These are phyloP conservation scores for Hyphopichia pseudoburtonii DNA, from an alignment of 1,139 yeast genomes.

Conservation along the genomic window DNA sequence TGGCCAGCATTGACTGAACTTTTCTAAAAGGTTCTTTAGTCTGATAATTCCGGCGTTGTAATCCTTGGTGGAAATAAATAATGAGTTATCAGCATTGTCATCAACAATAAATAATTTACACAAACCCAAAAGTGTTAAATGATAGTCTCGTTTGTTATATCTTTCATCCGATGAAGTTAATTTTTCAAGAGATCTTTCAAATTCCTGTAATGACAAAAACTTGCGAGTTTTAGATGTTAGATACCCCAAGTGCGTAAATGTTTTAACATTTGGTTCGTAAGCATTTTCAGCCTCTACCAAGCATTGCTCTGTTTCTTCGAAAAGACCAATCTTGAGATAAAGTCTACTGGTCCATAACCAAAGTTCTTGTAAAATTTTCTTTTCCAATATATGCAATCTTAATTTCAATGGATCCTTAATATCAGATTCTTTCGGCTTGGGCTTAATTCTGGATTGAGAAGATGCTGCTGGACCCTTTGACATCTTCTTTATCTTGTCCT, in stretches of 20 bases:
- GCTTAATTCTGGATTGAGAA: background rate
- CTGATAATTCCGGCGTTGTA: slow-evolving; percentile 65
- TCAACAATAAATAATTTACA: slow-evolving; percentile 54
- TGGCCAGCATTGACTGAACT: slow-evolving; percentile 44
- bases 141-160: slow-evolving; percentile 39
- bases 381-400: slow-evolving; percentile 15
- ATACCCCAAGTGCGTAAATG: slow-evolving; percentile 57
- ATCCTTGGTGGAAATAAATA: slow-evolving; percentile 50
- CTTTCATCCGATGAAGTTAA: slow-evolving; percentile 19
- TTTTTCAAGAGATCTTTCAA: slow-evolving; percentile 63
- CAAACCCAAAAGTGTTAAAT: slow-evolving; percentile 66
- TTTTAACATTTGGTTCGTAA: slow-evolving; percentile 50
- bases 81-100: slow-evolving; percentile 31
- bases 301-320: slow-evolving; percentile 69
- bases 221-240: slow-evolving; percentile 40
- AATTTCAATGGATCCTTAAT: slow-evolving; percentile 4
- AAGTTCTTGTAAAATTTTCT: slow-evolving; percentile 52
- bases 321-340: slow-evolving; percentile 56
- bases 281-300: slow-evolving; percentile 67
- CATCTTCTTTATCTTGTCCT: slow-evolving; percentile 20
- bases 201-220: slow-evolving; percentile 60
- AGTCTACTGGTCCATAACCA: slow-evolving; percentile 78
- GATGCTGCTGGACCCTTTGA: slow-evolving; percentile 11
- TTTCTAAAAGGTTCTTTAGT: slow-evolving; percentile 61
- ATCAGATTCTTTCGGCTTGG: slow-evolving; percentile 7